These are phyloP conservation scores for Aureobasidium sp. DNA, from an alignment of 2,329 filamentous ascomycete genomes.

Conservation along the genomic window DNA sequence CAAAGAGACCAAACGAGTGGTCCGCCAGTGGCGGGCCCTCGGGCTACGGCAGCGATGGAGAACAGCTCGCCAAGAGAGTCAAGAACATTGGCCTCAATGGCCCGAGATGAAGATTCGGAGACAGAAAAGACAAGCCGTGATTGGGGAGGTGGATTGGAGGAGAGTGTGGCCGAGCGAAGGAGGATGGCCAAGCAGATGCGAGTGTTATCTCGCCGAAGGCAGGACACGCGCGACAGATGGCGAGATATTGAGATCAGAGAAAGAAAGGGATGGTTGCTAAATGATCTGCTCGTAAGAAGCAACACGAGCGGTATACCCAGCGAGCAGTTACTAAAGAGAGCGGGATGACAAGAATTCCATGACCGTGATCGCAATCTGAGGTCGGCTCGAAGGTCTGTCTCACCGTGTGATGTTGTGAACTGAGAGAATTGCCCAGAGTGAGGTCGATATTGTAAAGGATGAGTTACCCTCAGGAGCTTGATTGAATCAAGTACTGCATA, in stretches of 20 bases:
- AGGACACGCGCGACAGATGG: background rate
- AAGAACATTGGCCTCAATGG: slow-evolving; percentile 18
- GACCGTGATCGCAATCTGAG: background rate
- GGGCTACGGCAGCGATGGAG: slow-evolving; percentile 19
- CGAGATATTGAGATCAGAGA: background rate
- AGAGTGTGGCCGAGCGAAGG: background rate
- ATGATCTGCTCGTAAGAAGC: background rate
- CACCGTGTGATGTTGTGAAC: background rate
- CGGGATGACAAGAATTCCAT: background rate
- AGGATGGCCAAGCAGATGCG: background rate
- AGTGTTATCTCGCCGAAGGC: background rate
- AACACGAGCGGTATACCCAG: background rate
- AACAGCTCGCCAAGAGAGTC: slow-evolving; percentile 26
- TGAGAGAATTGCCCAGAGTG: no score
- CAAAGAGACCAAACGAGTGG: slow-evolving; percentile 32
- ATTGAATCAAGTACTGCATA: background rate
- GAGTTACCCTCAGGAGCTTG: no score
- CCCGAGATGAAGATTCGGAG: background rate
- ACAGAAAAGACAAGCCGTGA: background rate
- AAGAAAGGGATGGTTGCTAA: background rate
- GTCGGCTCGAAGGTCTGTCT: background rate
- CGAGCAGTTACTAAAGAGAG: background rate
- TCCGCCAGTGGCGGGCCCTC: background rate
- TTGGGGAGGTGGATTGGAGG: background rate
- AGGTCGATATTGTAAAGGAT: no score